A percentile compares a stretch with the other conserved stretches of the same genome.
Evolutionary conservation across 2,329 filamentous ascomycete genomes (phyloP).

Genomic region (Verticillium zaregamsianum): DNA sequence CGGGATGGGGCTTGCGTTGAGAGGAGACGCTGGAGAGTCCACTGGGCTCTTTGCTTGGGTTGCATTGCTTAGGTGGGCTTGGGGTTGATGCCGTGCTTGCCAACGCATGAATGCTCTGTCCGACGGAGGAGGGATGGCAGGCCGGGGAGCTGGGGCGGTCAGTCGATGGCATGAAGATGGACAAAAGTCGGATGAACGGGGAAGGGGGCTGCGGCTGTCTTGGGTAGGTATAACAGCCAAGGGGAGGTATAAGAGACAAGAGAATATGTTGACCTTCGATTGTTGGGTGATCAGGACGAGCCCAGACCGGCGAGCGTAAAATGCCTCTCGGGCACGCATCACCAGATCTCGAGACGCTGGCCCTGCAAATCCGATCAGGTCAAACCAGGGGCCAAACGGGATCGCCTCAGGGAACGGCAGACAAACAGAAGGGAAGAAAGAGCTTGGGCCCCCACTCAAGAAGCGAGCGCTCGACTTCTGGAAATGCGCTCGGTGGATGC

Average conservation of each 20-base stretch:
- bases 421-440: not conserved
- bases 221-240: not conserved
- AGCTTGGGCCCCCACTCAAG: not conserved
- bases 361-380: not conserved
- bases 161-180: not conserved
- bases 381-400: not conserved
- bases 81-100: not conserved
- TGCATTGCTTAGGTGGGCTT: not conserved
- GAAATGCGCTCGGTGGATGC: no score
- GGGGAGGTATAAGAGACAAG: not conserved
- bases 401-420: not conserved
- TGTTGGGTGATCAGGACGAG: not conserved
- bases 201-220: not conserved
- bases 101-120: not conserved
- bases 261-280: not conserved
- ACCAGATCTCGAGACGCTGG: not conserved
- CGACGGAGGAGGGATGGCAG: not conserved
- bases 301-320: not conserved
- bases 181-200: not conserved
- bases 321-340: not conserved
- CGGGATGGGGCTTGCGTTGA: not conserved
- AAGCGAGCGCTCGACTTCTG: not conserved
- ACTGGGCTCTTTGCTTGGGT: not conserved
- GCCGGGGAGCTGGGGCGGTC: not conserved
- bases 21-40: not conserved